Conservation (phyloP, 164 flowering plant species). For the Buxus sempervirens region DNA sequence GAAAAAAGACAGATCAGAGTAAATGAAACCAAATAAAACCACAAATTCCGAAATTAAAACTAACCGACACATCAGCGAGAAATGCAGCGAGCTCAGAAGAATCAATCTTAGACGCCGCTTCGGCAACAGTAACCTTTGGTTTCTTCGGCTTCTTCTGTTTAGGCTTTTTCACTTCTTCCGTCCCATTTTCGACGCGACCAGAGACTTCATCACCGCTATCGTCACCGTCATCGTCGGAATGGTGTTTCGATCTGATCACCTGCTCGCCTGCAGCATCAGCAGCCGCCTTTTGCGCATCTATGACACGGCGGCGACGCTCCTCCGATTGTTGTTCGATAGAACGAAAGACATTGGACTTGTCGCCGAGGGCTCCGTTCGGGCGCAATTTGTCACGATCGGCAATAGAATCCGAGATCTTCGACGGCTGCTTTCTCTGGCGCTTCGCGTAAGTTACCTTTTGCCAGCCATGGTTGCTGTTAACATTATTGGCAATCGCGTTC, state of each 20-base stretch:
- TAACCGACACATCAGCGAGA: slow-evolving; percentile 58
- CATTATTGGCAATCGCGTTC: not conserved
- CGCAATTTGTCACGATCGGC: slow-evolving; percentile 6
- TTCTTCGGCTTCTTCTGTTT: slow-evolving; percentile 45
- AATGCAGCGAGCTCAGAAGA: slow-evolving; percentile 33
- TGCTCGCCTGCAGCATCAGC: slow-evolving; percentile 9
- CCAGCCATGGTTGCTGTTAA: slow-evolving; percentile 65
- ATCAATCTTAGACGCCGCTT: slow-evolving; percentile 47
- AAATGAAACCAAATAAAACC: not conserved
- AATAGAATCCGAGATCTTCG: not conserved
- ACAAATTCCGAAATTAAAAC: slow-evolving; percentile 13
- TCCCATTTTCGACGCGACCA: slow-evolving; percentile 13
- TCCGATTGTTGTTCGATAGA: slow-evolving; percentile 38
- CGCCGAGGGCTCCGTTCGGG: not conserved
- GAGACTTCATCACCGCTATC: slow-evolving; percentile 18
- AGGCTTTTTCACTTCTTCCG: slow-evolving; percentile 28
- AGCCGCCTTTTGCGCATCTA: slow-evolving; percentile 32
- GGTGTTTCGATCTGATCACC: slow-evolving; percentile 5
- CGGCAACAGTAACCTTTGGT: slow-evolving; percentile 43
- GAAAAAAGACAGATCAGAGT: slow-evolving; percentile 8
- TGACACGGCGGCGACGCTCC: slow-evolving; percentile 26
- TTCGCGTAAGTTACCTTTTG: slow-evolving; percentile 74
- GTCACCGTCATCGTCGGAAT: slow-evolving; percentile 19
- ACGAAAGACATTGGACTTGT: slow-evolving; percentile 29
- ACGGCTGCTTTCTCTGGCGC: slow-evolving; percentile 28